Evolutionary conservation across 1,139 yeast genomes (phyloP).

Genomic region (Geotrichum phurueaensis): DNA sequence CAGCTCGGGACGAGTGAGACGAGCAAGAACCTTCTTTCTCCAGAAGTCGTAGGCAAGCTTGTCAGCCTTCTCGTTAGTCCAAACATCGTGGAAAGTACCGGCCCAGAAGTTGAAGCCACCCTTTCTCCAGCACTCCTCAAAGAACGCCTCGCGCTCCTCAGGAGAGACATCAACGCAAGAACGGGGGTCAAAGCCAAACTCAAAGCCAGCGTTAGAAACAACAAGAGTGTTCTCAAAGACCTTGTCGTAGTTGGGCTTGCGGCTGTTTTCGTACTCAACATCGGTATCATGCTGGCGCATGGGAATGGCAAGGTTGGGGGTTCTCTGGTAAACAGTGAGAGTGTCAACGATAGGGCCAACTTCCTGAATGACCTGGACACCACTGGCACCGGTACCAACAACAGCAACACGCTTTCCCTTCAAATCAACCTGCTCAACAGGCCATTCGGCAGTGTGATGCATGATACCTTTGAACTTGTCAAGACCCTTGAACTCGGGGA

Average conservation of each 20-base stretch:
- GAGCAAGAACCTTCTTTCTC: slow-evolving; percentile 25
- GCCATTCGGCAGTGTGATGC: slow-evolving; percentile 48
- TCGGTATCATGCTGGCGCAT: slow-evolving; percentile 23
- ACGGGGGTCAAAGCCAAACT: slow-evolving; percentile 17
- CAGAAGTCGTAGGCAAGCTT: slow-evolving; percentile 29
- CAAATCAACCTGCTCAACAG: slow-evolving; percentile 34
- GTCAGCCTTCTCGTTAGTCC: slow-evolving; percentile 28
- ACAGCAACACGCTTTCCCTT: slow-evolving; percentile 39
- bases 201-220: slow-evolving; percentile 24
- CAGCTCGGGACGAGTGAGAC: slow-evolving; percentile 28
- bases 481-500: slow-evolving; percentile 30
- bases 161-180: slow-evolving; percentile 20
- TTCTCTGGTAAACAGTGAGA: slow-evolving; percentile 28
- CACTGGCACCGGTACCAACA: slow-evolving; percentile 46
- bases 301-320: slow-evolving; percentile 30
- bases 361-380: slow-evolving; percentile 36
- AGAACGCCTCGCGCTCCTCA: slow-evolving; percentile 28
- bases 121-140: slow-evolving; percentile 21
- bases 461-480: slow-evolving; percentile 43
- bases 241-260: slow-evolving; percentile 19
- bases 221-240: slow-evolving; percentile 17
- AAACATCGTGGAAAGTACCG: slow-evolving; percentile 25
- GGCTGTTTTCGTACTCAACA: slow-evolving; percentile 14
- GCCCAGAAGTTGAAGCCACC: slow-evolving; percentile 32
- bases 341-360: slow-evolving; percentile 18